Percentiles rank a stretch among this genome's conserved stretches.
Evolutionary conservation across 768 basidiomycete genomes (phyloP).

Genomic region (Xerocomus spinulosus): DNA sequence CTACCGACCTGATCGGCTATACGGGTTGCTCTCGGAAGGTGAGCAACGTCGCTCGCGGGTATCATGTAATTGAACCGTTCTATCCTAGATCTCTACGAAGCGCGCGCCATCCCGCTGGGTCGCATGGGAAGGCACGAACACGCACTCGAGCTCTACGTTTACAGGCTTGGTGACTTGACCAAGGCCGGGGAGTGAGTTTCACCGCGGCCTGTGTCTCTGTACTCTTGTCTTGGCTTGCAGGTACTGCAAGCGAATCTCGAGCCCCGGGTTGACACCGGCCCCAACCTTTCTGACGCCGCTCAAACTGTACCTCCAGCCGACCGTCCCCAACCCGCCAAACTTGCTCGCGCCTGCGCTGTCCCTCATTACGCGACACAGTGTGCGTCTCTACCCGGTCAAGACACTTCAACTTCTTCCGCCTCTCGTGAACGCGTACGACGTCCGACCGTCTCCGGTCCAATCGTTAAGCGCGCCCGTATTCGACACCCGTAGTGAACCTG

Average conservation of each 20-base stretch:
- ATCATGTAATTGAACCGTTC: not conserved
- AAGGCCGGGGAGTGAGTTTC: constrained; percentile 73
- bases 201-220: too few relatives aligned
- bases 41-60: constrained; percentile 11
- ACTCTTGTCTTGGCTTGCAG: constrained; percentile 38
- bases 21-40: constrained; percentile 84
- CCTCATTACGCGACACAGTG: constrained; percentile 82
- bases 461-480: constrained; percentile 62
- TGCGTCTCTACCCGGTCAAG: constrained; percentile 75
- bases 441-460: constrained; percentile 73
- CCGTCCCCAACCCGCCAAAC: constrained; percentile 44
- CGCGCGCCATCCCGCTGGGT: constrained; percentile 86
- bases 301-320: constrained; percentile 80
- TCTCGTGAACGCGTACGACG: constrained; percentile 76
- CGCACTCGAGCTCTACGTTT: constrained; percentile 92
- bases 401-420: constrained; percentile 87
- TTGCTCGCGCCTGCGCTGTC: constrained; percentile 79
- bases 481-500: constrained; percentile 64
- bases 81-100: constrained; percentile 75
- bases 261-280: constrained; percentile 48
- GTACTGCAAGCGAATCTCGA: constrained; percentile 84
- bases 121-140: constrained; percentile 87
- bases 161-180: constrained; percentile 72
- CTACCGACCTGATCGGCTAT: constrained; percentile 76
- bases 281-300: constrained; percentile 81